Conservation (phyloP, 495 filamentous ascomycete species). For the Talaromyces ruber region DNA sequence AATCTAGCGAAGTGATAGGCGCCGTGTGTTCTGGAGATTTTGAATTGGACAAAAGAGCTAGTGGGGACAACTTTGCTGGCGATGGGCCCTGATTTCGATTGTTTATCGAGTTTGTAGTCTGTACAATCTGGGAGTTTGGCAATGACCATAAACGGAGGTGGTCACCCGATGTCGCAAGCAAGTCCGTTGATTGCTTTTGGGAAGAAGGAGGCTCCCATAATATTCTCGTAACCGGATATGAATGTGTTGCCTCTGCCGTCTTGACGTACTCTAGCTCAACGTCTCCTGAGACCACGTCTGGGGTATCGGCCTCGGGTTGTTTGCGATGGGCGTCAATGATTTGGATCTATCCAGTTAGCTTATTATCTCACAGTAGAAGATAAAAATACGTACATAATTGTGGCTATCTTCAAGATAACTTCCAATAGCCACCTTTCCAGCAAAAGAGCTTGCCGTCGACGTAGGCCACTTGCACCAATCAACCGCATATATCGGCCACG, state of each 20-base stretch:
- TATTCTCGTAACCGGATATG: constrained; percentile 92
- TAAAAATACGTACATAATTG: constrained; percentile 66
- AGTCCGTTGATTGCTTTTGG: constrained; percentile 91
- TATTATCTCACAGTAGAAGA: neutral
- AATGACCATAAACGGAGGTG: constrained; percentile 95
- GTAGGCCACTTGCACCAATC: constrained; percentile 99
- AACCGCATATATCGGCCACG: constrained; percentile 91
- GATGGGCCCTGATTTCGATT: constrained; percentile 49
- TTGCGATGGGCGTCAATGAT: constrained; percentile 81
- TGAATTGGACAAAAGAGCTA: constrained; percentile 91
- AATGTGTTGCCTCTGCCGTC: constrained; percentile 95
- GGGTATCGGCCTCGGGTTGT: constrained; percentile 56
- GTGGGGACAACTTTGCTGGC: constrained; percentile 80
- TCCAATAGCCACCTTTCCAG: constrained; percentile 86
- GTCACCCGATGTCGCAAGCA: constrained; percentile 93
- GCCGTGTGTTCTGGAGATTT: constrained; percentile 98
- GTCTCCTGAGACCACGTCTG: constrained; percentile 56
- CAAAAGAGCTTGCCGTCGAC: constrained; percentile 57
- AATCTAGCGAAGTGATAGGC: constrained; percentile 91
- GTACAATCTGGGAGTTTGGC: constrained; percentile 41
- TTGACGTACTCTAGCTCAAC: constrained; percentile 84
- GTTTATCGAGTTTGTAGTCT: constrained; percentile 64
- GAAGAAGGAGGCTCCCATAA: constrained; percentile 97
- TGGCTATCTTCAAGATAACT: constrained; percentile 97
- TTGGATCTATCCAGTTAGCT: constrained; percentile 66